phyloP scores from a whole-genome alignment of 2,329 filamentous ascomycete species.

The Mariannaea elegans region DNA sequence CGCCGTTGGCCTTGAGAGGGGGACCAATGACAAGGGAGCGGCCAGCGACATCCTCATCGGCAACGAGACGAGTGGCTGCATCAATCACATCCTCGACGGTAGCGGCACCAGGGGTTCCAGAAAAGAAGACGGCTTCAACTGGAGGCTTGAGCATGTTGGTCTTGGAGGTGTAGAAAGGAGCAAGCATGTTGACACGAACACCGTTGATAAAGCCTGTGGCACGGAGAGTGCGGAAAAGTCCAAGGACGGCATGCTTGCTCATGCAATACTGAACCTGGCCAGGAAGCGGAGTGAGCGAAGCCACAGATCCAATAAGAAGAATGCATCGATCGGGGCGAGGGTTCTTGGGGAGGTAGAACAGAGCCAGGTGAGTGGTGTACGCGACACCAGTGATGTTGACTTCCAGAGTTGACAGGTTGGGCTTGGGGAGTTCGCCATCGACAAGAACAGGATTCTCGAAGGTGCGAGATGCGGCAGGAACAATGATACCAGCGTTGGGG shows the following conservation, averaged over 20 bases:
- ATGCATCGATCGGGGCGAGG: slow-evolving; percentile 56
- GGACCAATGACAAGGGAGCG: slow-evolving; percentile 67
- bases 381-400: slow-evolving; percentile 71
- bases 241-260: slow-evolving; percentile 73
- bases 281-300: slow-evolving; percentile 58
- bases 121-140: slow-evolving; percentile 59
- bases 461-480: slow-evolving; percentile 37
- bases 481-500: slow-evolving; percentile 71
- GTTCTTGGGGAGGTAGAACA: slow-evolving; percentile 51
- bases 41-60: slow-evolving; percentile 65
- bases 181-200: slow-evolving; percentile 71
- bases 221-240: slow-evolving; percentile 69
- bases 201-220: slow-evolving; percentile 55
- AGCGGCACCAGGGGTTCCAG: slow-evolving; percentile 61
- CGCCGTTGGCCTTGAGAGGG: slow-evolving; percentile 48
- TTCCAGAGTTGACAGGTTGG: slow-evolving; percentile 63
- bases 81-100: slow-evolving; percentile 68
- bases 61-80: slow-evolving; percentile 68
- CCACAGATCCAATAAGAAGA: slow-evolving; percentile 70
- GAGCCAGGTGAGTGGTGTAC: slow-evolving; percentile 72
- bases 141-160: slow-evolving; percentile 61
- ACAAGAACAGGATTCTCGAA: slow-evolving; percentile 60
- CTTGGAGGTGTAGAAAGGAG: slow-evolving; percentile 72
- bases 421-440: slow-evolving; percentile 52
- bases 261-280: slow-evolving; percentile 63